phyloP scores from a whole-genome alignment of 495 filamentous ascomycete species.

The Aspergillus homomorphus region DNA sequence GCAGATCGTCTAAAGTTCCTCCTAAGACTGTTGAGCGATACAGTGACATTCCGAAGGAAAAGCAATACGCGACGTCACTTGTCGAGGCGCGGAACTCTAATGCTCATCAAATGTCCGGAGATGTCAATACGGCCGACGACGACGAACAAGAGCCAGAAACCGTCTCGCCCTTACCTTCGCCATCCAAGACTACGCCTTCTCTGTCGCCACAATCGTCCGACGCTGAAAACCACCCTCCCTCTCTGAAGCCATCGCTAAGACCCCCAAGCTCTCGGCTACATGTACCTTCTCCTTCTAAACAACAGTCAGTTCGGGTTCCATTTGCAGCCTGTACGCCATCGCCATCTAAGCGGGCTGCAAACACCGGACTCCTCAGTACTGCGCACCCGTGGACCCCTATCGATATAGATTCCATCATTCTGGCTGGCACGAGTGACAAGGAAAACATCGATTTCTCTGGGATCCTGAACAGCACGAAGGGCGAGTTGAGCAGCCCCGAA shows the following conservation, averaged over 20 bases:
- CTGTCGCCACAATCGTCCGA: constrained; percentile 75
- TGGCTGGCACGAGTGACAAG: constrained; percentile 44
- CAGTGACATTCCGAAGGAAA: constrained; percentile 44
- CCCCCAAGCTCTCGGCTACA: constrained; percentile 38
- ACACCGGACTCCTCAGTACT: constrained; percentile 54
- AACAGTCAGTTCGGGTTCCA: constrained; percentile 39
- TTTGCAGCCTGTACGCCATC: constrained; percentile 60
- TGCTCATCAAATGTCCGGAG: constrained; percentile 7
- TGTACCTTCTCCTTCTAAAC: constrained; percentile 40
- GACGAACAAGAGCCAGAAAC: constrained; percentile 15
- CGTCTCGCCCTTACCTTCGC: constrained; percentile 34
- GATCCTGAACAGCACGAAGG: constrained; percentile 45
- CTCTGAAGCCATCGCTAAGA: constrained; percentile 52
- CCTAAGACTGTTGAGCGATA: constrained; percentile 44
- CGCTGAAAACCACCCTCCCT: constrained; percentile 74
- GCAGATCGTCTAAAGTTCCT: constrained; percentile 33
- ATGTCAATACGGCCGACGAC: constrained; percentile 8
- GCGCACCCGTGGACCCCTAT: constrained; percentile 66
- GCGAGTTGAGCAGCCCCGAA: constrained; percentile 70
- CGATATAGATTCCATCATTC: constrained; percentile 64
- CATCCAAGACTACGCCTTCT: constrained; percentile 46
- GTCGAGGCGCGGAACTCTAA: constrained; percentile 24
- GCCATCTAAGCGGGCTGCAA: constrained; percentile 61
- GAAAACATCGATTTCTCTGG: constrained; percentile 53
- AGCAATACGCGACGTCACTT: constrained; percentile 36